Conservation (phyloP, 2,329 filamentous ascomycete genomes). For the Colletotrichum tabaci region DNA sequence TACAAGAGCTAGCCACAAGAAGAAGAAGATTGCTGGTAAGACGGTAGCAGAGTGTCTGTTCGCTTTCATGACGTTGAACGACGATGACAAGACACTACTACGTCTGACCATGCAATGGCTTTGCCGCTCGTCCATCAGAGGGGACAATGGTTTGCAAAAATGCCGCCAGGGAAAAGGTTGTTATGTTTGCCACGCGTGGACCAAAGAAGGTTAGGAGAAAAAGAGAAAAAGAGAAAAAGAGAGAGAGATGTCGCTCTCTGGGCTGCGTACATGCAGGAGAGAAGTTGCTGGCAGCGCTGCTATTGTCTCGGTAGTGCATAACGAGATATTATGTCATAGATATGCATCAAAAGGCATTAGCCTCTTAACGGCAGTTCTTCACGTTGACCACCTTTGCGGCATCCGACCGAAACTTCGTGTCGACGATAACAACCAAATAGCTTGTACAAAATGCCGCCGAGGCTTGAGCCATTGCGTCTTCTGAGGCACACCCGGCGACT, state of each 20-base stretch:
- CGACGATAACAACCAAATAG: neutral
- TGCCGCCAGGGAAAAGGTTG: neutral
- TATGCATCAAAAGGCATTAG: slow-evolving; percentile 2
- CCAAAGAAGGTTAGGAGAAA: neutral
- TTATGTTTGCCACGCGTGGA: neutral
- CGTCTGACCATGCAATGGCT: neutral
- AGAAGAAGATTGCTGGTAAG: neutral
- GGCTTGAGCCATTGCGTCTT: slow-evolving; percentile 25
- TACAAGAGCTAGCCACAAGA: neutral
- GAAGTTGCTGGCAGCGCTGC: neutral
- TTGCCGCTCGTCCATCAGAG: neutral
- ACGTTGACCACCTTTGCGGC: neutral
- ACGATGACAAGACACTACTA: neutral
- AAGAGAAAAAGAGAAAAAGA: too few relatives aligned
- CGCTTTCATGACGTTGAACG: neutral
- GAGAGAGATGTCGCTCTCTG: too few relatives aligned
- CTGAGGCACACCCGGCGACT: slow-evolving; percentile 6
- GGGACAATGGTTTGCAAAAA: neutral
- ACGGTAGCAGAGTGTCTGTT: neutral
- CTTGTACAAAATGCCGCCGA: slow-evolving; percentile 24
- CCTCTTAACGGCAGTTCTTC: neutral
- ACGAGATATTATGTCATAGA: neutral
- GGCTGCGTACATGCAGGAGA: too few relatives aligned
- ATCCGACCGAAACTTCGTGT: slow-evolving; percentile 7
- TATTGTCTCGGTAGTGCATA: neutral